A percentile compares a stretch with the other conserved stretches of the same genome.
phyloP scores from a whole-genome alignment of 2,329 filamentous ascomycete species.

The Thielaviopsis ethacetica region DNA sequence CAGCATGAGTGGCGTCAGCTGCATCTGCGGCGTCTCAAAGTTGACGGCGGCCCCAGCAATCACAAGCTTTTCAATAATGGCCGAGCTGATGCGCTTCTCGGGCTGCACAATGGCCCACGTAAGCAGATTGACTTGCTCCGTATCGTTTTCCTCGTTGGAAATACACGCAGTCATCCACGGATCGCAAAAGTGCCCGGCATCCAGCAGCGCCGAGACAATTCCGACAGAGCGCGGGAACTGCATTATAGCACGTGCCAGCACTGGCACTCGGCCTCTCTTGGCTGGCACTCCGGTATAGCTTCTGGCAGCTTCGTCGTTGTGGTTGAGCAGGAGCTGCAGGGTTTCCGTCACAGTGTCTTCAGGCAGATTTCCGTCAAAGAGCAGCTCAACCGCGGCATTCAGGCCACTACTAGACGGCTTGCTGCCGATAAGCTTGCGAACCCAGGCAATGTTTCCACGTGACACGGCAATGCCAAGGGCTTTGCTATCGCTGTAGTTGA shows the following conservation, averaged over 20 bases:
- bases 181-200: slow-evolving; percentile 44
- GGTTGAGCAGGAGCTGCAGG: slow-evolving; percentile 18
- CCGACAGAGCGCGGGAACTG: slow-evolving; percentile 37
- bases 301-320: slow-evolving; percentile 29
- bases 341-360: not conserved
- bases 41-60: slow-evolving; percentile 39
- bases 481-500: slow-evolving; percentile 29
- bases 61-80: slow-evolving; percentile 41
- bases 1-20: slow-evolving; percentile 41
- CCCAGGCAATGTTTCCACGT: not conserved
- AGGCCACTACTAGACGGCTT: not conserved
- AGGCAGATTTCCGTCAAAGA: not conserved
- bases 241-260: slow-evolving; percentile 35
- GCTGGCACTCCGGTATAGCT: slow-evolving; percentile 33
- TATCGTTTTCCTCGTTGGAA: slow-evolving; percentile 27
- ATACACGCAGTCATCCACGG: slow-evolving; percentile 24
- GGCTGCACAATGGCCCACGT: slow-evolving; percentile 46
- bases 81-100: slow-evolving; percentile 44
- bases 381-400: not conserved
- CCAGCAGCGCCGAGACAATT: slow-evolving; percentile 35
- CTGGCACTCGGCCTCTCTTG: slow-evolving; percentile 18
- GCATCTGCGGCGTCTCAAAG: slow-evolving; percentile 22
- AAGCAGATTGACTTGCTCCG: slow-evolving; percentile 40
- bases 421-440: not conserved
- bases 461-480: slow-evolving; percentile 2